A percentile compares a stretch with the other conserved stretches of the same genome.
phyloP scores from a whole-genome alignment of 1,139 yeast species.

The Candida albicans region DNA sequence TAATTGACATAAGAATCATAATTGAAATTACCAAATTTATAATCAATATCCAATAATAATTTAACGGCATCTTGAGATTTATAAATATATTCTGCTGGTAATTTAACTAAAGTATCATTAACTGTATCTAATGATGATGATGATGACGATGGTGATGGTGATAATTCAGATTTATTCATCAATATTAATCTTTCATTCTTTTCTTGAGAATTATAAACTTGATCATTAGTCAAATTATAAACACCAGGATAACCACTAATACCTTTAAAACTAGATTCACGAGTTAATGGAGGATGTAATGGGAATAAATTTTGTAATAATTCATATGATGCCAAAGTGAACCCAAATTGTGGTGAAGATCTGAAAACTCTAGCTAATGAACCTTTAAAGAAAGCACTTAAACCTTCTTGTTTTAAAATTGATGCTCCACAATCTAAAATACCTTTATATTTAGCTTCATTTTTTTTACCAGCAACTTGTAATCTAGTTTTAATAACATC shows the following conservation, averaged over 20 bases:
- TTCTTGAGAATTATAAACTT: constrained; percentile 40
- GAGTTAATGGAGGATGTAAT: constrained; percentile 47
- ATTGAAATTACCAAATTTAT: constrained; percentile 60
- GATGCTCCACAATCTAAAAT: constrained; percentile 74
- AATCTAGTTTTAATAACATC: constrained; percentile 95
- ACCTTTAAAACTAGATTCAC: constrained; percentile 46
- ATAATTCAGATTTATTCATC: constrained; percentile 35
- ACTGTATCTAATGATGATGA: constrained; percentile 21
- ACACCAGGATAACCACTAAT: constrained; percentile 50
- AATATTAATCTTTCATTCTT: constrained; percentile 38
- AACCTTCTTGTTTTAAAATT: constrained; percentile 75
- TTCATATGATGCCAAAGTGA: constrained; percentile 95
- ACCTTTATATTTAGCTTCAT: constrained; percentile 76
- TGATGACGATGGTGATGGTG: constrained; percentile 11
- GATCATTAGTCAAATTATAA: constrained; percentile 49
- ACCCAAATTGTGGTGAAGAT: constrained; percentile 97
- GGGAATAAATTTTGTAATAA: constrained; percentile 57
- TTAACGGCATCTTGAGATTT: constrained; percentile 63
- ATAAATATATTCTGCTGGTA: constrained; percentile 54
- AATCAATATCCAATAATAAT: constrained; percentile 61
- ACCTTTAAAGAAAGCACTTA: constrained; percentile 88
- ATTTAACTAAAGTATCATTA: constrained; percentile 40
- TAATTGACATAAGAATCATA: constrained; percentile 51
- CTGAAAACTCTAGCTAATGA: constrained; percentile 93
- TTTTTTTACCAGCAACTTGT: constrained; percentile 79